Evolutionary conservation across 495 filamentous ascomycete species (phyloP), one percentile per base, ranked within the genome.

Genomic region (Xylaria telfairii): DNA sequence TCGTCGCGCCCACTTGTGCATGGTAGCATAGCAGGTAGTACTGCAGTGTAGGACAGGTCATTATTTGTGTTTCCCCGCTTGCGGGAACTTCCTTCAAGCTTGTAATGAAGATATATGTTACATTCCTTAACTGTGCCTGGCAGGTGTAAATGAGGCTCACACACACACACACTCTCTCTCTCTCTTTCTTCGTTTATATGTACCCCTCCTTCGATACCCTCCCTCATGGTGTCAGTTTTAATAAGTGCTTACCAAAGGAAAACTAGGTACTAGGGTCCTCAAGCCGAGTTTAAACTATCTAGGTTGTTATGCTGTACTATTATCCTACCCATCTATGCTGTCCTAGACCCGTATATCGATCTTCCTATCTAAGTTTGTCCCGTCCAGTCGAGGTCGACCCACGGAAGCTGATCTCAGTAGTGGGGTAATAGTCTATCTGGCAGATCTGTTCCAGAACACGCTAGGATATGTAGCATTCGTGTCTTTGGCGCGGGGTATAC

Each of bases 401-500:
- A n/a, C 6, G 24, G 37, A 64, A 46, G 12, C 7, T 6, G 24
- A 26, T 44, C 42, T 44, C 39, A 15, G 34, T 56, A n/a, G 64
- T 34, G 64, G 47, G 64, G 64, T 67, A 53, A 56, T 56, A 12
- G 19, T n/a, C n/a, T n/a, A 37, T 42, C 37, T 1, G 28, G 34
- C n/a, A 60, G 65, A 67, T 67, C 65, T 44, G 32, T 34, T 32
- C 66, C 39, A 42, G 47, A 37, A 24, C 46, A 24, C 34, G 42
- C 64, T 67, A 54, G 15, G 21, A 32, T 67, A 51, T 17, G 51
- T 4, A 53, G 49, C 4, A 53, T 53, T 53, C 17, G 44, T 41
- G 47, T n/a, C 12, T 39, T n/a, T 39, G 32, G 65, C 26, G 66
- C 66, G 66, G 54, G 66, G 66, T 47, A 32, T 26, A 68, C 53